Conservation (phyloP, 2,329 filamentous ascomycete species). For the Xylaria sp. region DNA sequence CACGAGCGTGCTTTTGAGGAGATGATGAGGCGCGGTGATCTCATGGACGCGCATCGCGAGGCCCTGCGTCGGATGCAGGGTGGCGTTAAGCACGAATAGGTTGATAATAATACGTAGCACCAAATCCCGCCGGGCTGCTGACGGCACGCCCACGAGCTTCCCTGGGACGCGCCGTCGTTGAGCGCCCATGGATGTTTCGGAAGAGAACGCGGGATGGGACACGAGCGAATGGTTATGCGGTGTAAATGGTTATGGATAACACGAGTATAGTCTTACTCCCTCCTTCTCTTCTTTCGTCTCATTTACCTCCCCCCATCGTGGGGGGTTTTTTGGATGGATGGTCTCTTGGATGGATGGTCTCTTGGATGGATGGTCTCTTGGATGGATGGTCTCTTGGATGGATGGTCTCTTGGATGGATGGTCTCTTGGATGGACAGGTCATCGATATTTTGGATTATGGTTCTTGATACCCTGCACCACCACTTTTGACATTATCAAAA, state of each 20-base stretch:
- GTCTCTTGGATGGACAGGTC: neutral
- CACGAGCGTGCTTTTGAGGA: slow-evolving; percentile 74
- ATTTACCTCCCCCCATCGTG: neutral
- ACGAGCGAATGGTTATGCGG: too few relatives aligned
- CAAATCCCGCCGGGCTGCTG: too few relatives aligned
- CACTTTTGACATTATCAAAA: neutral
- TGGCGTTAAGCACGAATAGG: slow-evolving; percentile 49
- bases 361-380: too few relatives aligned
- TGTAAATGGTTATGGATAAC: slow-evolving; percentile 5
- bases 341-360: slow-evolving; percentile 7
- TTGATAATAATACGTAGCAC: too few relatives aligned
- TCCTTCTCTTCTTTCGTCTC: neutral
- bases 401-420: slow-evolving; percentile 1
- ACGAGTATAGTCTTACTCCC: neutral
- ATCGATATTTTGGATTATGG: neutral
- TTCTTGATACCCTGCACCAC: slow-evolving; percentile 27
- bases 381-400: slow-evolving; percentile 6
- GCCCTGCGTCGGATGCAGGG: slow-evolving; percentile 83
- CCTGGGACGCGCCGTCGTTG: too few relatives aligned
- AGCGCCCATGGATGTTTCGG: neutral
- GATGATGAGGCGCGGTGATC: slow-evolving; percentile 78
- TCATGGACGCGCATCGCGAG: slow-evolving; percentile 80
- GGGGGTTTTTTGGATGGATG: slow-evolving; percentile 6
- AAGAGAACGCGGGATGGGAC: neutral
- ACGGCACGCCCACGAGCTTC: too few relatives aligned